Evolutionary conservation across 257 asterid species (phyloP), one percentile per base, ranked within the genome.

Genomic region (Vinca minor): DNA sequence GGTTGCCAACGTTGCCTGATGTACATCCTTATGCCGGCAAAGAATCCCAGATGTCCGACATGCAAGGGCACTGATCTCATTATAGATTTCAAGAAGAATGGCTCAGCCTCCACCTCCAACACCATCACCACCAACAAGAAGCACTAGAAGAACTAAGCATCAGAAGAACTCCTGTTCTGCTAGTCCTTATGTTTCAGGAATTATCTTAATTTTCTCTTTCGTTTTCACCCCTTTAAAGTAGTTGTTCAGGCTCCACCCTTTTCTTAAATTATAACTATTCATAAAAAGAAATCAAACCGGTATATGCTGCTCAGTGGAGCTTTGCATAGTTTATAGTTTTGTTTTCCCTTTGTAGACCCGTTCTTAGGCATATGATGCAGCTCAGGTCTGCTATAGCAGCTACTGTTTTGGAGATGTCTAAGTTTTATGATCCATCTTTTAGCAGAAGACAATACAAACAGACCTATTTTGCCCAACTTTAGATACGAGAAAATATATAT

Each of bases 51-150:
- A 36, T 91, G 98, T 71, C 98, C 96, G 28, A 82, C 84, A 64
- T 91, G 98, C 79, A 86, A 88, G 66, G 84, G 88, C 80, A 77
- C 91, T 21, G 91, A 85, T 23, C 71, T 91, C 68, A 93, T 91
- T 4, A 86, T 81, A 52, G 75, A 83, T 10, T 62, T 82, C 68
- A 72, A 73, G 20, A 79, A 77, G 3, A 65, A 26, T 6, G 4
- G 50, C 17, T 10, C 45, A 38, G 29, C 23, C 32, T 18, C 60
- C 41, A 44, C 18, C 29, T 3, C 59, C 59, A 58, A 26, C 59
- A 32, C 8, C 45, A 8, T 58, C 36, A 66, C 69, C 72, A 60
- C 26, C 71, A 76, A 71, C 67, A 79, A 56, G 25, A 31, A 56
- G 62, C 70, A 73, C 14, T 66, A 73, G n/a, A 69, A 67, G 67